Evolutionary conservation across 192 early-diverging fungal species (phyloP).

Genomic region (Dimargaris xerosporica): DNA sequence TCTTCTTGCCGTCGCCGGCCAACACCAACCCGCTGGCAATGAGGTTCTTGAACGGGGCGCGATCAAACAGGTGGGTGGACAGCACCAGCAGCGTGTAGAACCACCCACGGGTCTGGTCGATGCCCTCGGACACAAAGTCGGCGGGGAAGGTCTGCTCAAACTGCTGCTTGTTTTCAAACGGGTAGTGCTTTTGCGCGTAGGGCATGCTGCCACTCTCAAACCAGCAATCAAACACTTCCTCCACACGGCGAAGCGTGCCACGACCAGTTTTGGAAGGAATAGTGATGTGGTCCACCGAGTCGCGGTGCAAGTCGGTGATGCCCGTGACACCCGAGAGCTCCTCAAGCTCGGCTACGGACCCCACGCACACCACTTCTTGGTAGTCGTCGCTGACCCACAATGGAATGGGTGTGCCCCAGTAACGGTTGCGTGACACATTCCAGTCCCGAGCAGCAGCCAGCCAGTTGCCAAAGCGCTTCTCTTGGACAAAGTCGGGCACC

Average conservation of each 20-base stretch:
- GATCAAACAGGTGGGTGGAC: constrained; percentile 89
- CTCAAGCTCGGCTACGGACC: constrained; percentile 80
- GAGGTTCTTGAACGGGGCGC: constrained; percentile 91
- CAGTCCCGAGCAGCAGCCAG: constrained; percentile 89
- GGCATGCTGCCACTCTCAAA: constrained; percentile 98
- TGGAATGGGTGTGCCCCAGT: constrained; percentile 99
- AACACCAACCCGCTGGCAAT: constrained; percentile 94
- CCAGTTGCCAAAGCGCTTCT: constrained; percentile 98
- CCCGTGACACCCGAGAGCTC: constrained; percentile 68
- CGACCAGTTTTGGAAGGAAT: constrained; percentile 87
- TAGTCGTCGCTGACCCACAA: constrained; percentile 92
- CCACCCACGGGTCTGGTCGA: constrained; percentile 99
- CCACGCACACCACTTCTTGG: constrained; percentile 73
- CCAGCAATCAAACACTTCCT: constrained; percentile 99
- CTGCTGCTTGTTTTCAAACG: constrained; percentile 90
- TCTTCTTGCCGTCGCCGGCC: constrained; percentile 98
- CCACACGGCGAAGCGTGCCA: constrained; percentile 68
- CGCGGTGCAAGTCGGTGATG: constrained; percentile 90
- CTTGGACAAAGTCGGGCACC: constrained; percentile 93
- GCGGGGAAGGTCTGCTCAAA: constrained; percentile 87
- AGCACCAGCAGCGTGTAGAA: constrained; percentile 98
- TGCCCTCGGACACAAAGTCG: constrained; percentile 98
- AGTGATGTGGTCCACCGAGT: constrained; percentile 90
- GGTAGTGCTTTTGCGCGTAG: constrained; percentile 98
- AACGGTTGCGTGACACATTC: constrained; percentile 94